Evolutionary conservation across 352 stramenopile genomes (phyloP).

Genomic region (Pythium angustatum): DNA sequence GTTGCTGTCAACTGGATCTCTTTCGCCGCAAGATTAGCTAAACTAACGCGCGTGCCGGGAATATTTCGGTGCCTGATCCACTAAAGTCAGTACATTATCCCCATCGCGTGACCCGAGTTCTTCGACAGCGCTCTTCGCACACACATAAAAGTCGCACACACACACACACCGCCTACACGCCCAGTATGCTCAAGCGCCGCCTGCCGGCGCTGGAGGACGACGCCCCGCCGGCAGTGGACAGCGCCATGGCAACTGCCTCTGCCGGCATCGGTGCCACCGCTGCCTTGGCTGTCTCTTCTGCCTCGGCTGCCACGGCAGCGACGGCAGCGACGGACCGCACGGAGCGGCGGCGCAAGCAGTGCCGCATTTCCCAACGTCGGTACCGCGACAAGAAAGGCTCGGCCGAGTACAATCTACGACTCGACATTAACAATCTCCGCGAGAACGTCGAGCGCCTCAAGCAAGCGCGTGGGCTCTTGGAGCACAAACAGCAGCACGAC

Average conservation of each 20-base stretch:
- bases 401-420: conserved; percentile 61
- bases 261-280: too few species aligned
- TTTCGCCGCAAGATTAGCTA: conserved; percentile 14
- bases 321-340: conserved; percentile 22
- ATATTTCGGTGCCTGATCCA: background rate
- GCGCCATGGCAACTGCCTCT: too few species aligned
- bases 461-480: conserved; percentile 42
- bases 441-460: conserved; percentile 57
- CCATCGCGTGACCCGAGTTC: too few species aligned
- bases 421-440: conserved; percentile 64
- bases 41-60: background rate
- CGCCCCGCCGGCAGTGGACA: too few species aligned
- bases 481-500: conserved; percentile 48
- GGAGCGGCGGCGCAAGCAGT: conserved; percentile 54
- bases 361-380: conserved; percentile 64
- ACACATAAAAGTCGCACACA: too few species aligned
- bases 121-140: too few species aligned
- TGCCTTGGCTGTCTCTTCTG: too few species aligned
- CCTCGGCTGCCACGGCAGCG: background rate
- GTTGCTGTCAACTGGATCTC: conserved; percentile 16
- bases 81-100: conserved; percentile 16
- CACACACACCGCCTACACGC: too few species aligned
- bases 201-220: background rate
- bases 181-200: conserved; percentile 25
- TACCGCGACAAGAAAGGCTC: conserved; percentile 74